Percentiles rank a stretch among this genome's conserved stretches.
phyloP scores from a whole-genome alignment of 345 rosid species.

The Eucalyptus curtisii region DNA sequence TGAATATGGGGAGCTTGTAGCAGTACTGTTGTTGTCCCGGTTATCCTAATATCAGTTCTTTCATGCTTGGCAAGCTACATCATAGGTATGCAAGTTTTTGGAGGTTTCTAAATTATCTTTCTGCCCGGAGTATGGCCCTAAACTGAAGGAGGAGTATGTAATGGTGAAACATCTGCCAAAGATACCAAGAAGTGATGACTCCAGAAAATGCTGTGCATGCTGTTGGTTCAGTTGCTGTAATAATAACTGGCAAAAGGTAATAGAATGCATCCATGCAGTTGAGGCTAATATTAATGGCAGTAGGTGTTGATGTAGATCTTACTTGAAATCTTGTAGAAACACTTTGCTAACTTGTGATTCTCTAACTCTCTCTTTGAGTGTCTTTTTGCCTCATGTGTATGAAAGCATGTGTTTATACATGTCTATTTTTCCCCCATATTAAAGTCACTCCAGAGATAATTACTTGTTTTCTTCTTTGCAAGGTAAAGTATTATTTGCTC shows the following conservation, averaged over 20 bases:
- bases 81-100: constrained; percentile 96
- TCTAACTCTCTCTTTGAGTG: neutral
- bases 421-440: neutral
- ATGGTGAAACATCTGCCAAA: constrained; percentile 91
- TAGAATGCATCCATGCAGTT: neutral
- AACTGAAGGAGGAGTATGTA: constrained; percentile 88
- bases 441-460: neutral
- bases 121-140: constrained; percentile 91
- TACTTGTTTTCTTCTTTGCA: neutral
- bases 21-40: neutral
- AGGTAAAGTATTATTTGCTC: neutral
- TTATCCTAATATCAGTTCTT: constrained; percentile 3
- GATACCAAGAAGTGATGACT: constrained; percentile 43
- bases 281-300: neutral
- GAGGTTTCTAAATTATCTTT: constrained; percentile 96
- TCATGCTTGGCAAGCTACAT: constrained; percentile 1
- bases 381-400: neutral
- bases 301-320: neutral
- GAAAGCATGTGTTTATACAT: neutral
- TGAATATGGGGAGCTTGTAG: neutral
- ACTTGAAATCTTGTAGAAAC: neutral
- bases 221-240: constrained; percentile 80
- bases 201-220: constrained; percentile 61
- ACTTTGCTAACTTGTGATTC: neutral
- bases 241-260: constrained; percentile 98